Conservation (phyloP, 306 rosid genomes). For the Mimosa bimucronata region DNA sequence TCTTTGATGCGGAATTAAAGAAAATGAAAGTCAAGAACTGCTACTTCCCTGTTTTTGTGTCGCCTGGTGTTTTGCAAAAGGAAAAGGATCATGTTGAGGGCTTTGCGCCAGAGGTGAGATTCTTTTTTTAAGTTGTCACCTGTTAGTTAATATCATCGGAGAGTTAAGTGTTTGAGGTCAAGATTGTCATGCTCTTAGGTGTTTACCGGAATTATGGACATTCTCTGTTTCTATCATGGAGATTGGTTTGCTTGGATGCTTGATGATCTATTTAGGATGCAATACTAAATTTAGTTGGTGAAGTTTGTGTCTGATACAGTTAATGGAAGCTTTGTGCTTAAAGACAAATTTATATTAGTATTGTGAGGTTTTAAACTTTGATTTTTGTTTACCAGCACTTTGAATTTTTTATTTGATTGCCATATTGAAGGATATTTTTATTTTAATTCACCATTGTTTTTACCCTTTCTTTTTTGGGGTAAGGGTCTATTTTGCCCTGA, state of each 20-base stretch:
- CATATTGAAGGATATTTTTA: not conserved
- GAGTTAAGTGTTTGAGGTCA: not conserved
- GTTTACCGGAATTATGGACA: not conserved
- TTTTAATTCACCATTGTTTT: not conserved
- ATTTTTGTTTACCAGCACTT: no score
- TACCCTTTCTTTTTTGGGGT: no score
- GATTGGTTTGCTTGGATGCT: not conserved
- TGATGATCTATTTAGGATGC: not conserved
- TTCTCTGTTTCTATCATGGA: not conserved
- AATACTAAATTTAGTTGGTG: not conserved
- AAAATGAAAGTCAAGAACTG: slow-evolving; percentile 87
- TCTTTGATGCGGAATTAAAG: slow-evolving; percentile 89
- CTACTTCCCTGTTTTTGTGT: slow-evolving; percentile 92
- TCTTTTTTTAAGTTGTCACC: not conserved
- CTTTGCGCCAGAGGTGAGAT: slow-evolving; percentile 95
- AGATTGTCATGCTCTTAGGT: not conserved
- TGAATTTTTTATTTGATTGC: not conserved
- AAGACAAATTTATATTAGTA: not conserved
- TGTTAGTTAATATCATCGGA: not conserved
- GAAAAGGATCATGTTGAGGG: slow-evolving; percentile 98
- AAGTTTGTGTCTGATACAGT: not conserved
- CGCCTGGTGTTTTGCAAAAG: slow-evolving; percentile 74
- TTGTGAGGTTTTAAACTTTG: not conserved
- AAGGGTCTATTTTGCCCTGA: no score
- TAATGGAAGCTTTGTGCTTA: not conserved